phyloP scores from a whole-genome alignment of 768 basidiomycete species.

The Boletus barrowsii region DNA sequence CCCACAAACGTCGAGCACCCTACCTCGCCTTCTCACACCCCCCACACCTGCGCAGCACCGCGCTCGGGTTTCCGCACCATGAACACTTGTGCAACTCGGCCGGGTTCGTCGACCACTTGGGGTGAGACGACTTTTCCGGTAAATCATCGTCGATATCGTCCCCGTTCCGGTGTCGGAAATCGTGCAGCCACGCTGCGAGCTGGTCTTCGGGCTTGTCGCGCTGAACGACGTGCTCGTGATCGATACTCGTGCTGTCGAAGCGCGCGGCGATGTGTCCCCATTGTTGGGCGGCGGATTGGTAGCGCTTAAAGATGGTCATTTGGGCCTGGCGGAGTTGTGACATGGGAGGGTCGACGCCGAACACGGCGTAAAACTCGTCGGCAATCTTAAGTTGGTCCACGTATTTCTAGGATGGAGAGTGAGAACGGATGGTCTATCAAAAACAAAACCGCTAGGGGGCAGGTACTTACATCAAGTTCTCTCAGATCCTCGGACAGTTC shows the following conservation, averaged over 20 bases:
- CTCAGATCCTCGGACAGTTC: slow-evolving; percentile 46
- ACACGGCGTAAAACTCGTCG: slow-evolving; percentile 48
- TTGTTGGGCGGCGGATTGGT: slow-evolving; percentile 42
- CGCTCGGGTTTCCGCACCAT: slow-evolving; percentile 62
- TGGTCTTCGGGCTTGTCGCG: slow-evolving; percentile 51
- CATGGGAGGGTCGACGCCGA: slow-evolving; percentile 45
- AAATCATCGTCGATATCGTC: slow-evolving; percentile 32
- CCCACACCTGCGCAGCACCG: slow-evolving; percentile 50
- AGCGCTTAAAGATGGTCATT: slow-evolving; percentile 47
- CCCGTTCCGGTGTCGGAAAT: slow-evolving; percentile 42
- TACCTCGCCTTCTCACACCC: slow-evolving; percentile 44
- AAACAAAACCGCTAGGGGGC: background rate
- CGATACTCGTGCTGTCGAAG: slow-evolving; percentile 30
- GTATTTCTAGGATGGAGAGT: slow-evolving; percentile 31
- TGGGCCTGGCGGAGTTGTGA: slow-evolving; percentile 54
- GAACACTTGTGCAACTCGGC: slow-evolving; percentile 60
- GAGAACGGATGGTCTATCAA: background rate
- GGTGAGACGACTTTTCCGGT: slow-evolving; percentile 35
- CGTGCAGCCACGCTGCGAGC: slow-evolving; percentile 55
- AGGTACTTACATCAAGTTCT: slow-evolving; percentile 45
- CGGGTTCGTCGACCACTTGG: slow-evolving; percentile 46
- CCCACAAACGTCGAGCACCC: background rate
- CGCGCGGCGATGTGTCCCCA: slow-evolving; percentile 45
- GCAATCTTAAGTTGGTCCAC: slow-evolving; percentile 45
- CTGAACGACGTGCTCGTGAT: slow-evolving; percentile 30